phyloP scores from a whole-genome alignment of 495 filamentous ascomycete genomes.

The Cudoniella acicularis region DNA sequence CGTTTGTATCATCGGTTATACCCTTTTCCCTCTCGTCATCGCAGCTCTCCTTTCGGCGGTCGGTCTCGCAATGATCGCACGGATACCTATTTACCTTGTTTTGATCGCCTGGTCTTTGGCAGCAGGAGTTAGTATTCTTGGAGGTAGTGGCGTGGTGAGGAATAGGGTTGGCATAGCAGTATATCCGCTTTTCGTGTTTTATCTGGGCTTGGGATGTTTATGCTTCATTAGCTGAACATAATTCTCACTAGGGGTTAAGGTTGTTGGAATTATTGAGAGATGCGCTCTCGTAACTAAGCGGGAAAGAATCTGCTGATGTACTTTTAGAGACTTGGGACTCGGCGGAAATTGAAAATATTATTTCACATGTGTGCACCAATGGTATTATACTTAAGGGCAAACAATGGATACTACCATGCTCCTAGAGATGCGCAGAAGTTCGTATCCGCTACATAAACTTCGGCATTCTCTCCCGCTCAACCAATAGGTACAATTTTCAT shows the following conservation, averaged over 20 bases:
- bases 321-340: background rate
- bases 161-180: constrained; percentile 94
- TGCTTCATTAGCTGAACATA: constrained; percentile 81
- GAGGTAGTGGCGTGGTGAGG: constrained; percentile 89
- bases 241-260: background rate
- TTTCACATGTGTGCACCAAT: too few relatives aligned
- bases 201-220: constrained; percentile 84
- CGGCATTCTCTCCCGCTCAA: too few relatives aligned
- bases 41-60: constrained; percentile 86
- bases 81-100: constrained; percentile 86
- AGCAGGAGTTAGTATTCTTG: constrained; percentile 91
- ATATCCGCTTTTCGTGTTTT: constrained; percentile 95
- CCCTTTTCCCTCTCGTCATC: constrained; percentile 95
- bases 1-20: constrained; percentile 97
- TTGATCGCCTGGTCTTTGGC: constrained; percentile 89
- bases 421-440: too few relatives aligned
- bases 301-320: too few relatives aligned
- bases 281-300: background rate
- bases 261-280: constrained; percentile 1
- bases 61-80: constrained; percentile 65
- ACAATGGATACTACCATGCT: too few relatives aligned
- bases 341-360: background rate
- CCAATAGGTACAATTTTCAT: too few relatives aligned
- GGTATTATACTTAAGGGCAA: too few relatives aligned
- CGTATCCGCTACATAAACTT: too few relatives aligned